These are phyloP conservation scores for Diddensiella santjacobensis DNA, from an alignment of 805 yeast genomes.

Conservation along the genomic window DNA sequence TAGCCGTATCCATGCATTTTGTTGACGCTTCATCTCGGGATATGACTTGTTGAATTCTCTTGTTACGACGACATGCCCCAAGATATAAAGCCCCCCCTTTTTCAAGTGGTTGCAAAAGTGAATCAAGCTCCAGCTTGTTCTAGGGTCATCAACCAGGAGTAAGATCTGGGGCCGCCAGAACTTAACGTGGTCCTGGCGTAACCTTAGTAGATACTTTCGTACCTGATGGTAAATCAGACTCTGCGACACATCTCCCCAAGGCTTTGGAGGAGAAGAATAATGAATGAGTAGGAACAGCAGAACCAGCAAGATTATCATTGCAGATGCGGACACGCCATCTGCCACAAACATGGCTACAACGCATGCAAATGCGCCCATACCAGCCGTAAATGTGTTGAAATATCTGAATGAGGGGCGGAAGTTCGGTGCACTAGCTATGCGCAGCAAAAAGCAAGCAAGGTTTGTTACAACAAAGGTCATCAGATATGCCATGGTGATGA, in stretches of 20 bases:
- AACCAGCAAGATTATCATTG: constrained; percentile 62
- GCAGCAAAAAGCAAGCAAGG: constrained; percentile 84
- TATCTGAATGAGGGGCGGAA: constrained; percentile 93
- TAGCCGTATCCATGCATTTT: constrained; percentile 76
- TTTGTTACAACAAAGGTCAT: constrained; percentile 96
- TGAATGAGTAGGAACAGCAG: constrained; percentile 76
- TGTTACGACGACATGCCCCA: constrained; percentile 85
- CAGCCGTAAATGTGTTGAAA: constrained; percentile 79
- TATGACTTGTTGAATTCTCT: constrained; percentile 59
- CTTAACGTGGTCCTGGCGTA: constrained; percentile 89
- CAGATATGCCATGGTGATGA: constrained; percentile 94
- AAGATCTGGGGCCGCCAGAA: constrained; percentile 98
- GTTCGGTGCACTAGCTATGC: constrained; percentile 94
- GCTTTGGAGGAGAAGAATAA: constrained; percentile 87
- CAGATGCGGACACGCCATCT: constrained; percentile 83
- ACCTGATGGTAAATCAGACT: constrained; percentile 94
- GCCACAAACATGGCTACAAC: constrained; percentile 88
- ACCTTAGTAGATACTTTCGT: constrained; percentile 76
- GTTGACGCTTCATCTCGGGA: constrained; percentile 67
- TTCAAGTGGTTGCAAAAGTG: constrained; percentile 91
- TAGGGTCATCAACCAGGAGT: constrained; percentile 83
- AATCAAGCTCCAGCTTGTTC: constrained; percentile 87
- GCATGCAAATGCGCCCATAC: constrained; percentile 65
- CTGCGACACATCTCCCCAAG: constrained; percentile 98
- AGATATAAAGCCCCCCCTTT: constrained; percentile 88